Percentiles rank a stretch among this genome's conserved stretches.
Evolutionary conservation across 257 asterid genomes (phyloP).

Genomic region (Plantago elongata): DNA sequence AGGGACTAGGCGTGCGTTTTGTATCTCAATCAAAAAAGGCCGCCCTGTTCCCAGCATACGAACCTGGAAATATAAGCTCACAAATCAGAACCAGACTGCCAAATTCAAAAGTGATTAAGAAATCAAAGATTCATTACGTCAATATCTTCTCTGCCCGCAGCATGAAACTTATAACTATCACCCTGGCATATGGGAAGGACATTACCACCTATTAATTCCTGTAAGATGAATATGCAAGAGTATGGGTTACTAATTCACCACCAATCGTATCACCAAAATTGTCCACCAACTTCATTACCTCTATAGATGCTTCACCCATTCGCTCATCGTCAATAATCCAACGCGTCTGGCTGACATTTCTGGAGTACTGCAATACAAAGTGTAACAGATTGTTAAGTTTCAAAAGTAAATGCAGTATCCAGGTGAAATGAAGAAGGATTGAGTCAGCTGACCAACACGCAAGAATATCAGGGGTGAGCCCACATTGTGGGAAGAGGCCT

Average conservation of each 20-base stretch:
- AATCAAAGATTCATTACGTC: slow-evolving; percentile 51
- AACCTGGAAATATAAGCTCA: slow-evolving; percentile 45
- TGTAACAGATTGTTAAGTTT: slow-evolving; percentile 14
- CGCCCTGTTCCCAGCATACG: slow-evolving; percentile 97
- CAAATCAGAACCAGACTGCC: slow-evolving; percentile 13
- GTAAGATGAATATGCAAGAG: slow-evolving; percentile 22
- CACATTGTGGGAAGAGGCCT: no score
- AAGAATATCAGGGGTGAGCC: no score
- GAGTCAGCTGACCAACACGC: neutral
- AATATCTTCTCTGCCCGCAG: slow-evolving; percentile 99
- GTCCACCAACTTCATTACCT: slow-evolving; percentile 42
- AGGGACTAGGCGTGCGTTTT: slow-evolving; percentile 70
- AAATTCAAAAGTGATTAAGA: slow-evolving; percentile 17
- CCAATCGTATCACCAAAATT: slow-evolving; percentile 6
- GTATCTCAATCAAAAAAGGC: slow-evolving; percentile 89
- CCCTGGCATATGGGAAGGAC: slow-evolving; percentile 82
- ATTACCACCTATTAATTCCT: slow-evolving; percentile 83
- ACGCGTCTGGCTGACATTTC: slow-evolving; percentile 92
- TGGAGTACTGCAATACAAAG: slow-evolving; percentile 59
- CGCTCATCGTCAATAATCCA: slow-evolving; percentile 97
- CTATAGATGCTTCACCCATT: slow-evolving; percentile 97
- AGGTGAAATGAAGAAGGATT: neutral
- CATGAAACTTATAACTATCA: slow-evolving; percentile 86
- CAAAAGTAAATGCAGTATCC: neutral
- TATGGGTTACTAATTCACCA: slow-evolving; percentile 16